Conservation (phyloP, 1,284 basidiomycete genomes). For the Albatrellus sp. region DNA sequence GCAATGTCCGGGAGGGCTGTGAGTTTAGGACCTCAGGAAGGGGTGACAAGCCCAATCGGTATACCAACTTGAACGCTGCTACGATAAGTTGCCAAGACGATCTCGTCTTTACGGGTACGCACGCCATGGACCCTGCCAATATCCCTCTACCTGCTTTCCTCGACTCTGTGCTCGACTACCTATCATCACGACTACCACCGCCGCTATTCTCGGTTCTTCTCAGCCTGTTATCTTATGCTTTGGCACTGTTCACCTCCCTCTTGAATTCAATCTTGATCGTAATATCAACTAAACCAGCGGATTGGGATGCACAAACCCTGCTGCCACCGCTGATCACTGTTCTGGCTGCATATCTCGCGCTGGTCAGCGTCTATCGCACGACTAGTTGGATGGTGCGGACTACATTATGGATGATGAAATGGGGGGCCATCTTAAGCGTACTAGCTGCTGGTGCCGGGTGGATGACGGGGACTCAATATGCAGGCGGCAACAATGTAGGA, state of each 20-base stretch:
- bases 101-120: slow-evolving; percentile 1
- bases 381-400: slow-evolving; percentile 61
- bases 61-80: no score
- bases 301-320: slow-evolving; percentile 55
- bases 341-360: slow-evolving; percentile 58
- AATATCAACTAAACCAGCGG: slow-evolving; percentile 34
- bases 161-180: slow-evolving; percentile 40
- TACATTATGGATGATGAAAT: slow-evolving; percentile 58
- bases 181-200: slow-evolving; percentile 41
- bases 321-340: slow-evolving; percentile 64
- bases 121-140: slow-evolving; percentile 15
- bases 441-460: slow-evolving; percentile 40
- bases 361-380: slow-evolving; percentile 62
- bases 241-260: slow-evolving; percentile 38
- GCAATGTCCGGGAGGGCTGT: not conserved
- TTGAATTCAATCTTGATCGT: slow-evolving; percentile 34
- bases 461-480: slow-evolving; percentile 29
- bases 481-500: slow-evolving; percentile 16
- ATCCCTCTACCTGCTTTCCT: slow-evolving; percentile 27
- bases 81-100: no score
- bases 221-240: slow-evolving; percentile 36
- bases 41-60: no score
- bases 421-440: slow-evolving; percentile 47
- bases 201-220: slow-evolving; percentile 39
- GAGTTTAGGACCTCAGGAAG: not conserved